Evolutionary conservation across 306 rosid genomes (phyloP).

Genomic region (Vicia faba): DNA sequence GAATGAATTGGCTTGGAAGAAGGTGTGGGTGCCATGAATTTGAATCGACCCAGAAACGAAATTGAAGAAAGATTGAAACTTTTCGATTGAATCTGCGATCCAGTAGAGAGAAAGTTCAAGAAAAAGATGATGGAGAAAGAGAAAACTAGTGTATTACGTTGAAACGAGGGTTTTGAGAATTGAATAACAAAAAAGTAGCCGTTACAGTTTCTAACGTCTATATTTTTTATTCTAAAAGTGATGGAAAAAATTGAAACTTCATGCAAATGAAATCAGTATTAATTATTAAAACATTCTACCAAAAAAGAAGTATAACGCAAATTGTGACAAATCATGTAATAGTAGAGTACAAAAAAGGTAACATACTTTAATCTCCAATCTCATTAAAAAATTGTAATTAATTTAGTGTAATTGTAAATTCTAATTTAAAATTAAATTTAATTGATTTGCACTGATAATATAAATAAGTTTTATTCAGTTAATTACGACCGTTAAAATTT

Average conservation of each 20-base stretch:
- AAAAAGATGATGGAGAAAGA: slow-evolving; percentile 30
- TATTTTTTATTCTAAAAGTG: not conserved
- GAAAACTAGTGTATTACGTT: slow-evolving; percentile 9
- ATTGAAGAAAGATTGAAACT: slow-evolving; percentile 49
- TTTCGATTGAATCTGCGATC: slow-evolving; percentile 27
- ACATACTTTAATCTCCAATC: too few species aligned
- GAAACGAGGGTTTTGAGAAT: slow-evolving; percentile 42
- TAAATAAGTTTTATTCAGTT: too few species aligned
- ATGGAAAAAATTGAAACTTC: not conserved
- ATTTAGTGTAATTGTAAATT: too few species aligned
- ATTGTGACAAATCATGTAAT: too few species aligned
- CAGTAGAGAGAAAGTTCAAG: slow-evolving; percentile 20
- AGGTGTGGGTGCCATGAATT: slow-evolving; percentile 89
- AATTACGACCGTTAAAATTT: too few species aligned
- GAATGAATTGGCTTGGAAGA: slow-evolving; percentile 68
- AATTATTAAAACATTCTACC: too few species aligned
- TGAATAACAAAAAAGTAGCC: slow-evolving; percentile 61
- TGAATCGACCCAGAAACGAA: slow-evolving; percentile 29
- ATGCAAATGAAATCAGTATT: not conserved
- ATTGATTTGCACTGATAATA: too few species aligned
- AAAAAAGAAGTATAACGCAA: too few species aligned
- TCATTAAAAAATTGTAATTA: too few species aligned
- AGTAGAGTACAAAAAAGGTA: too few species aligned
- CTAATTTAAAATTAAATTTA: too few species aligned
- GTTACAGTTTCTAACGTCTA: slow-evolving; percentile 67